These are phyloP conservation scores for Mycena indigotica DNA, from an alignment of 768 basidiomycete species.

Conservation along the genomic window DNA sequence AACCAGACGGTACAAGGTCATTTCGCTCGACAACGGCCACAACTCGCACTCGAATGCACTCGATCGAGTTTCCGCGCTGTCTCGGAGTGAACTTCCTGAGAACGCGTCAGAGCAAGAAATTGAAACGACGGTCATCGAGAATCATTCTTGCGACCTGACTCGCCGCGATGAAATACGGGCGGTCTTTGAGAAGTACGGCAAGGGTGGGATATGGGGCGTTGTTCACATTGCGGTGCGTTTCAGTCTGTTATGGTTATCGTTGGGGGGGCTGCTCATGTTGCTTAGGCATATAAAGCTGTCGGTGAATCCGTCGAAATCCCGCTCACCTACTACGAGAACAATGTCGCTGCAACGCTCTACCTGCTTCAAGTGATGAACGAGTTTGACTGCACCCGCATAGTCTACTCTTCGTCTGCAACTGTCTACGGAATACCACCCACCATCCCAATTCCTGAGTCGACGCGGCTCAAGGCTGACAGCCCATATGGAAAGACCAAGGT, in stretches of 20 bases:
- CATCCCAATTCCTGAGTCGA: slow-evolving; percentile 93
- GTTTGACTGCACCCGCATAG: slow-evolving; percentile 81
- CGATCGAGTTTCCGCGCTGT: slow-evolving; percentile 76
- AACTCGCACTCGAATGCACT: slow-evolving; percentile 84
- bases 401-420: slow-evolving; percentile 98
- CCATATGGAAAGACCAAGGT: slow-evolving; percentile 97
- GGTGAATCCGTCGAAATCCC: slow-evolving; percentile 96
- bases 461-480: slow-evolving; percentile 83
- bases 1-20: slow-evolving; percentile 87
- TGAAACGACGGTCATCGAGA: slow-evolving; percentile 73
- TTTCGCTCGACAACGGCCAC: slow-evolving; percentile 93
- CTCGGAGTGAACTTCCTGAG: slow-evolving; percentile 67
- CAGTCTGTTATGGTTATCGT: neutral
- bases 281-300: slow-evolving; percentile 93
- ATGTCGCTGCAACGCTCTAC: slow-evolving; percentile 85
- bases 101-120: slow-evolving; percentile 68
- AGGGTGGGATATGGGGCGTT: slow-evolving; percentile 95
- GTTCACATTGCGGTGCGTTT: slow-evolving; percentile 87
- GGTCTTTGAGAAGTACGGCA: slow-evolving; percentile 83
- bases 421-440: slow-evolving; percentile 93
- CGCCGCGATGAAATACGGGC: slow-evolving; percentile 66
- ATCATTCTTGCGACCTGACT: slow-evolving; percentile 73
- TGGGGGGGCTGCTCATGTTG: slow-evolving; percentile 1
- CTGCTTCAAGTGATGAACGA: slow-evolving; percentile 87
- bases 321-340: slow-evolving; percentile 90